These are phyloP conservation scores for Austroboletus olivaceoglutinosus DNA, from an alignment of 1,284 basidiomycete genomes.

Conservation along the genomic window DNA sequence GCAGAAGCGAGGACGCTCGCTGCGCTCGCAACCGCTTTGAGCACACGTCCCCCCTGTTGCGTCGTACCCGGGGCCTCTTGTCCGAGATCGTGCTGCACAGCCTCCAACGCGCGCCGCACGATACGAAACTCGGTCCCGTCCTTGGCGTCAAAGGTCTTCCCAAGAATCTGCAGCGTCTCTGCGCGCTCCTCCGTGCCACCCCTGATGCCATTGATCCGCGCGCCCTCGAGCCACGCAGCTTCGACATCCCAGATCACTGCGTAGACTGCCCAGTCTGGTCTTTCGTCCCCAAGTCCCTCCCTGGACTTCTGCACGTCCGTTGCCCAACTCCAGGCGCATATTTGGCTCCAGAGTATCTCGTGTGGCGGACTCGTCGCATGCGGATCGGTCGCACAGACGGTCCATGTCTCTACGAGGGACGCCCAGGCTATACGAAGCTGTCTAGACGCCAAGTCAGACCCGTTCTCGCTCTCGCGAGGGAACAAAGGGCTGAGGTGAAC, in stretches of 20 bases:
- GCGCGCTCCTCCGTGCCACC: conserved; percentile 64
- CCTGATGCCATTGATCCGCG: conserved; percentile 64
- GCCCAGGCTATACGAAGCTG: conserved; percentile 49
- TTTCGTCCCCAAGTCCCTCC: conserved; percentile 16
- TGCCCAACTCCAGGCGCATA: conserved; percentile 74
- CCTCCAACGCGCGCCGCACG: conserved; percentile 17
- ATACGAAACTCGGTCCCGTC: conserved; percentile 32
- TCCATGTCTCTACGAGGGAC: conserved; percentile 69
- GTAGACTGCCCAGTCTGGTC: conserved; percentile 34
- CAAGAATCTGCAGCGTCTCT: conserved; percentile 36
- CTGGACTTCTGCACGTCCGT: conserved; percentile 47
- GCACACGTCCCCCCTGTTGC: conserved; percentile 4
- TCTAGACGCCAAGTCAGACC: conserved; percentile 4
- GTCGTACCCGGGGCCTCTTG: neutral
- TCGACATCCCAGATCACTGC: conserved; percentile 53
- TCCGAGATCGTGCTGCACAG: conserved; percentile 10
- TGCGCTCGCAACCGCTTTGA: conserved; percentile 12
- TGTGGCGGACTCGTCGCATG: conserved; percentile 85
- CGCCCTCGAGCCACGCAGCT: conserved; percentile 74
- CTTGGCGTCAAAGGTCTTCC: conserved; percentile 42
- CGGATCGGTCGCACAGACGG: conserved; percentile 81
- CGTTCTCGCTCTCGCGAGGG: neutral
- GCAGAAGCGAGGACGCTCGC: conserved; percentile 42
- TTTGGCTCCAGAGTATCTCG: conserved; percentile 88
- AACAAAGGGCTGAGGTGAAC: conserved; percentile 32